A percentile compares a stretch with the other conserved stretches of the same genome.
Conservation (phyloP, 768 basidiomycete genomes). For the Agrocybe praecox region DNA sequence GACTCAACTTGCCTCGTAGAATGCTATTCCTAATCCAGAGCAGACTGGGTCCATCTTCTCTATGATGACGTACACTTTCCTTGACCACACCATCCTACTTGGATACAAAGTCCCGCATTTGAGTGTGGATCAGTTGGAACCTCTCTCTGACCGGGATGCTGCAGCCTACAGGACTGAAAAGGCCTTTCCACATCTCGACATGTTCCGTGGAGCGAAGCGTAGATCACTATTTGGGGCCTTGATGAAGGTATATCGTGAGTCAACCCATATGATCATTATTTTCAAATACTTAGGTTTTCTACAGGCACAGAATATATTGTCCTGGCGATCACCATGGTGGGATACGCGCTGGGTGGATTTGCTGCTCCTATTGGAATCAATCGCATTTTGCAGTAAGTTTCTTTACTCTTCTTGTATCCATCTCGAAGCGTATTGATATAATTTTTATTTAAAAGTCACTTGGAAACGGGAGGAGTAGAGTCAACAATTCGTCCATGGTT, state of each 20-base stretch:
- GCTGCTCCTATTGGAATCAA: conserved; percentile 10
- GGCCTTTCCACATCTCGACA: conserved; percentile 31
- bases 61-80: conserved; percentile 46
- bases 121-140: conserved; percentile 51
- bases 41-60: conserved; percentile 50
- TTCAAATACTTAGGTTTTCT: neutral
- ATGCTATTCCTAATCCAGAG: conserved; percentile 41
- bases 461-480: conserved; percentile 52
- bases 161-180: conserved; percentile 21
- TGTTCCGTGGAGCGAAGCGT: conserved; percentile 36
- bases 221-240: conserved; percentile 49
- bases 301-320: conserved; percentile 25
- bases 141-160: conserved; percentile 60
- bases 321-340: neutral
- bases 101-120: conserved; percentile 46
- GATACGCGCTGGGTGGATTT: conserved; percentile 4
- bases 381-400: conserved; percentile 5
- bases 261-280: neutral
- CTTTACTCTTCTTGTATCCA: neutral
- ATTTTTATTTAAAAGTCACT: conserved; percentile 37
- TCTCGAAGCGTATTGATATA: neutral
- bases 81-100: conserved; percentile 49
- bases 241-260: conserved; percentile 33
- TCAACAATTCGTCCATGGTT: conserved; percentile 64
- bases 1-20: conserved; percentile 18